phyloP scores from a whole-genome alignment of 805 yeast species.

The Grigorovia yakushimaensis region DNA sequence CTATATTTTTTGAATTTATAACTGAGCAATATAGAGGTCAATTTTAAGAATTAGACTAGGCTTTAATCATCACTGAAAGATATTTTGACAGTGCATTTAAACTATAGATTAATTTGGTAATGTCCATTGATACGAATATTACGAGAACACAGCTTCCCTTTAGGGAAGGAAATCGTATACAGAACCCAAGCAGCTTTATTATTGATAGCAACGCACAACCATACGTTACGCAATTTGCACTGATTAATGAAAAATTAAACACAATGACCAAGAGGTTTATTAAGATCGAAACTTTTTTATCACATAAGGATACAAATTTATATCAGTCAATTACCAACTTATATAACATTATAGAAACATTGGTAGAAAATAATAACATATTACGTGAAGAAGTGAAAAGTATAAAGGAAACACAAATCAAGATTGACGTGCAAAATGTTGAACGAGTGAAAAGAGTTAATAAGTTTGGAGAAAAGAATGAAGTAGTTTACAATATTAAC shows the following conservation, averaged over 20 bases:
- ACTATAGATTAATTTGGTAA: too few species aligned
- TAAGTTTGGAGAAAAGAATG: neutral
- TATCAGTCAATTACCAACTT: constrained; percentile 17
- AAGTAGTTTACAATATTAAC: neutral
- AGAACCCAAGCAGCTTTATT: neutral
- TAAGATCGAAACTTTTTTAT: constrained; percentile 10
- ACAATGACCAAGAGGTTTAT: constrained; percentile 1
- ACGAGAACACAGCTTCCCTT: neutral
- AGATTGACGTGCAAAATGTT: constrained; percentile 5
- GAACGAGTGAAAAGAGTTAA: neutral
- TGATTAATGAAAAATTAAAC: constrained; percentile 2
- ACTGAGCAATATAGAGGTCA: too few species aligned
- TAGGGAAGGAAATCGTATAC: neutral
- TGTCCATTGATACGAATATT: neutral
- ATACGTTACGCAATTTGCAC: constrained; percentile 6
- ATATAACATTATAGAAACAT: constrained; percentile 16
- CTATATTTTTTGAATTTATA: too few species aligned
- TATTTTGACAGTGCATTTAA: too few species aligned
- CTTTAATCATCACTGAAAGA: too few species aligned
- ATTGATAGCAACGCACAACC: neutral
- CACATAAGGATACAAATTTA: constrained; percentile 12
- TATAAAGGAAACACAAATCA: constrained; percentile 2
- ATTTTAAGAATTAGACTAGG: too few species aligned
- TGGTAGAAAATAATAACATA: constrained; percentile 22
- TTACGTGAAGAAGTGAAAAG: constrained; percentile 15